A percentile compares a stretch with the other conserved stretches of the same genome.
phyloP scores from a whole-genome alignment of 2,329 filamentous ascomycete species.

The Diaporthe velutina region DNA sequence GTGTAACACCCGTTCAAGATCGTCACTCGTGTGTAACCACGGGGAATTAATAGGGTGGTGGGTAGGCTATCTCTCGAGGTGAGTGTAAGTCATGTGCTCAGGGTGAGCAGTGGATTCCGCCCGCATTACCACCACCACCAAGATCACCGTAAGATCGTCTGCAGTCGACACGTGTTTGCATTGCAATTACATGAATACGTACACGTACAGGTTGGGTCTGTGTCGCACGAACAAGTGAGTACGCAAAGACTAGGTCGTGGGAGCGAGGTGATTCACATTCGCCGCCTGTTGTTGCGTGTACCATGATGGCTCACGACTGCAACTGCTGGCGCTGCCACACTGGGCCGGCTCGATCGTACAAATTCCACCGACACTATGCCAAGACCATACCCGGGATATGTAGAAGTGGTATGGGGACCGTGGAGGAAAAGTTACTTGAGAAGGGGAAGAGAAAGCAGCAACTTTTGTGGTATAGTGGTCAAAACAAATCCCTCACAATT shows the following conservation, averaged over 20 bases:
- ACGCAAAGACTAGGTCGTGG: not conserved
- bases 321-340: not conserved
- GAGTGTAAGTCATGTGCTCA: constrained; percentile 7
- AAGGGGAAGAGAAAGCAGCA: constrained; percentile 42
- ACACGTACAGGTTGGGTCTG: not conserved
- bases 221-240: not conserved
- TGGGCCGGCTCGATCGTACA: not conserved
- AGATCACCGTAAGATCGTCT: not conserved
- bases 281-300: not conserved
- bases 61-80: not conserved
- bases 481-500: constrained; percentile 39
- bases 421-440: constrained; percentile 1
- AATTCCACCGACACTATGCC: not conserved
- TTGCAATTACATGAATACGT: not conserved
- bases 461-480: constrained; percentile 54
- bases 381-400: constrained; percentile 9
- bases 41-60: constrained; percentile 1
- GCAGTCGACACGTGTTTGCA: not conserved
- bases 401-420: not conserved
- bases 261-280: constrained; percentile 1
- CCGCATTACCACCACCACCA: not conserved
- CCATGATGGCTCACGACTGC: not conserved
- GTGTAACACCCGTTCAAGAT: constrained; percentile 7
- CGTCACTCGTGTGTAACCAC: not conserved
- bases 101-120: not conserved